Conservation (phyloP, 495 filamentous ascomycete genomes). For the Talaromyces stipitatus region DNA sequence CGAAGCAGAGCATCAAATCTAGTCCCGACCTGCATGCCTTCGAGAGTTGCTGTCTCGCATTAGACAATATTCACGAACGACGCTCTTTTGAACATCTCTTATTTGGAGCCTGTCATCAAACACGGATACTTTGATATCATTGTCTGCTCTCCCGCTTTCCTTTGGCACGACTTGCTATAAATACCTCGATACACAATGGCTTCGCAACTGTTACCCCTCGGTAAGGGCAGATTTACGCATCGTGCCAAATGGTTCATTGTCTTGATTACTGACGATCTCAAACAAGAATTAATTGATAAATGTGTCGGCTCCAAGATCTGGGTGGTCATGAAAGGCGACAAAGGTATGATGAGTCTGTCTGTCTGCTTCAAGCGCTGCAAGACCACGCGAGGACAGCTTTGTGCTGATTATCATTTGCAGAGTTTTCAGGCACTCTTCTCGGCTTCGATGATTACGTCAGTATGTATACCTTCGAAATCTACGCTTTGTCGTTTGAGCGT, state of each 20-base stretch:
- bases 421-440: conserved; percentile 87
- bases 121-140: background rate
- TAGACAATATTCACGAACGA: background rate
- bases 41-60: background rate
- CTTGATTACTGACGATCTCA: background rate
- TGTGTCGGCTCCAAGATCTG: conserved; percentile 96
- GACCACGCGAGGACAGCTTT: background rate
- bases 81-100: background rate
- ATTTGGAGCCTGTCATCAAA: background rate
- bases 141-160: background rate
- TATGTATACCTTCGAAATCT: conserved; percentile 45
- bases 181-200: conserved; percentile 46
- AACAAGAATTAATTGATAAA: conserved; percentile 91
- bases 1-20: background rate
- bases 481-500: background rate
- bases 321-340: conserved; percentile 99
- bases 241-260: conserved; percentile 13
- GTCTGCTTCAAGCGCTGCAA: background rate
- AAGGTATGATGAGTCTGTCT: conserved; percentile 55
- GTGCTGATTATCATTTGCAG: conserved; percentile 36
- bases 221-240: conserved; percentile 28
- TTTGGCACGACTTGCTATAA: background rate
- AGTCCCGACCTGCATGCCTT: background rate
- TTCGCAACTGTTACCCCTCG: conserved; percentile 72
- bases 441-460: conserved; percentile 99